These are phyloP conservation scores for Hypoxylon sp. DNA, from an alignment of 2,329 filamentous ascomycete species.

Conservation along the genomic window DNA sequence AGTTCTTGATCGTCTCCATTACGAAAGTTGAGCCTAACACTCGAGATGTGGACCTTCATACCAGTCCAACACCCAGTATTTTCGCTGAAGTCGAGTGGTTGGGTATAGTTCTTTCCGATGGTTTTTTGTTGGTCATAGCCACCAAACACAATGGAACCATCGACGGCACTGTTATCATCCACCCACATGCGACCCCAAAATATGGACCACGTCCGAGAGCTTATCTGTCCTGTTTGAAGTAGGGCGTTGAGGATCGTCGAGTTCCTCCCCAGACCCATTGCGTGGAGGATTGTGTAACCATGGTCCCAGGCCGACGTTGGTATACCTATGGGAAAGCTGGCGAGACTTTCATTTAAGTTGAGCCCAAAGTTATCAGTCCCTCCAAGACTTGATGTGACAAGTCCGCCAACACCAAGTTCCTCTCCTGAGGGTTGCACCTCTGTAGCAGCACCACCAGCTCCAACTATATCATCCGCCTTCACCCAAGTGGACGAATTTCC, in stretches of 20 bases:
- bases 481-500: slow-evolving; percentile 21
- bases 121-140: slow-evolving; percentile 56
- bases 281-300: slow-evolving; percentile 33
- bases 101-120: slow-evolving; percentile 51
- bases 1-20: slow-evolving; percentile 51
- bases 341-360: not conserved
- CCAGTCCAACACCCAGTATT: slow-evolving; percentile 51
- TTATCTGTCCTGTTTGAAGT: slow-evolving; percentile 24
- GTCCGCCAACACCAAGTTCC: slow-evolving; percentile 21
- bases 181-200: slow-evolving; percentile 57
- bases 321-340: slow-evolving; percentile 28
- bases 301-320: slow-evolving; percentile 30
- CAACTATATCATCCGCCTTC: slow-evolving; percentile 32
- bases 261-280: slow-evolving; percentile 39
- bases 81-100: slow-evolving; percentile 48
- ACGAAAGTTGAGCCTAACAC: slow-evolving; percentile 50
- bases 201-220: slow-evolving; percentile 50
- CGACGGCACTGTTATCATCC: slow-evolving; percentile 40
- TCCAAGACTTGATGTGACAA: slow-evolving; percentile 26
- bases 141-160: slow-evolving; percentile 54
- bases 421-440: slow-evolving; percentile 26
- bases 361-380: slow-evolving; percentile 4
- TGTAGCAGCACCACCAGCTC: slow-evolving; percentile 25
- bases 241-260: slow-evolving; percentile 35
- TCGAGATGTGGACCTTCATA: slow-evolving; percentile 49